phyloP scores from a whole-genome alignment of 2,329 filamentous ascomycete species.

The Lecanoromycetidae sp. region DNA sequence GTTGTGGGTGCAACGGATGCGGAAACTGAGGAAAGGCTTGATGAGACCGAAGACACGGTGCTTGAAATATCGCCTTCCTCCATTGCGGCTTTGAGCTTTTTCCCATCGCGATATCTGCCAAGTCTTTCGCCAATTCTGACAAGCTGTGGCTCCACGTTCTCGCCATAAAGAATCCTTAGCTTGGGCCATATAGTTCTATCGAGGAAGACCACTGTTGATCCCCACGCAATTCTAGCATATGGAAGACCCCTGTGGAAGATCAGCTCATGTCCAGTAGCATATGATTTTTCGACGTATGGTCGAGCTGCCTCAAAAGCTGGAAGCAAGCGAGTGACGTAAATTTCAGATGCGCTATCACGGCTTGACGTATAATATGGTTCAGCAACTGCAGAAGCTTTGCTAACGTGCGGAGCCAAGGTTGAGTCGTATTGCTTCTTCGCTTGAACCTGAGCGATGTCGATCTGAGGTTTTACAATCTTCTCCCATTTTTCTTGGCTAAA shows the following conservation, averaged over 20 bases:
- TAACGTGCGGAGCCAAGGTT: constrained; percentile 60
- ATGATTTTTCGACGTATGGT: constrained; percentile 61
- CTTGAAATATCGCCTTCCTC: constrained; percentile 39
- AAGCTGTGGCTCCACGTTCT: constrained; percentile 92
- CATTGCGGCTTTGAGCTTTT: constrained; percentile 47
- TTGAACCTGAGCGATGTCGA: constrained; percentile 51
- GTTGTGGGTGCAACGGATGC: constrained; percentile 14
- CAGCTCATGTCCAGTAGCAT: constrained; percentile 54
- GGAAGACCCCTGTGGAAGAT: constrained; percentile 60
- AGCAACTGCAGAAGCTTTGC: constrained; percentile 44
- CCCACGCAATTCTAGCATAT: constrained; percentile 57
- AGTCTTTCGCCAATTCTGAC: constrained; percentile 83
- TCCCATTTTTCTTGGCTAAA: constrained; percentile 65
- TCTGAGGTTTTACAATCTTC: constrained; percentile 60
- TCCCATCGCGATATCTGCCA: constrained; percentile 49
- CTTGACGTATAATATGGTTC: constrained; percentile 62
- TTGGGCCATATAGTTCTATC: constrained; percentile 71
- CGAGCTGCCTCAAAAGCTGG: constrained; percentile 63
- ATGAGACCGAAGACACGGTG: constrained; percentile 14
- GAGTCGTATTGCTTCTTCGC: constrained; percentile 56
- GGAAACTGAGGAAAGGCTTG: constrained; percentile 10
- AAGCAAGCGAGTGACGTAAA: constrained; percentile 60
- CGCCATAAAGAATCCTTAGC: constrained; percentile 64
- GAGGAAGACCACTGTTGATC: constrained; percentile 57
- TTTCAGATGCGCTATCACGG: constrained; percentile 50